Evolutionary conservation across 257 asterid species (phyloP).

Genomic region (Solanum neorickii): DNA sequence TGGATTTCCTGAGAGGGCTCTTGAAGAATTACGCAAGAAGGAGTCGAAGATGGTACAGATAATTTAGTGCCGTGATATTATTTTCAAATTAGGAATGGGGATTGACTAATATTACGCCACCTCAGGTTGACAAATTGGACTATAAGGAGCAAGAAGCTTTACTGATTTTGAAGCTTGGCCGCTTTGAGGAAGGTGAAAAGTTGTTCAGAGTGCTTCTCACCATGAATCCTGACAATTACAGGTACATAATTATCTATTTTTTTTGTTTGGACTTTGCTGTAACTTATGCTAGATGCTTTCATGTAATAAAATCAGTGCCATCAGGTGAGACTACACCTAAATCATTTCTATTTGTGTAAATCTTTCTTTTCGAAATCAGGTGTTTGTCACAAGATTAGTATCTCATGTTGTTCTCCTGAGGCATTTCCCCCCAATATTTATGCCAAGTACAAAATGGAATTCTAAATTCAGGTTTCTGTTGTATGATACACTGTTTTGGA

Average conservation of each 20-base stretch:
- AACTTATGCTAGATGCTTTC: not conserved
- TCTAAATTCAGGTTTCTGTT: not conserved
- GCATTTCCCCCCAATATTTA: not conserved
- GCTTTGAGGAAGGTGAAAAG: constrained; percentile 64
- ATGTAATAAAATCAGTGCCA: not conserved
- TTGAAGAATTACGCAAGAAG: constrained; percentile 78
- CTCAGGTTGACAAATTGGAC: constrained; percentile 71
- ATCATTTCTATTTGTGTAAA: not conserved
- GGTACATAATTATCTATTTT: constrained; percentile 23
- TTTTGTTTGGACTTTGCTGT: not conserved
- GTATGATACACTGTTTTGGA: not conserved
- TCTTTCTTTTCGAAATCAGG: not conserved
- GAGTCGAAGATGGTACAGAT: constrained; percentile 60
- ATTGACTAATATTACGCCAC: not conserved
- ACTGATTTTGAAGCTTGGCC: constrained; percentile 74
- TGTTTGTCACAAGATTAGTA: not conserved
- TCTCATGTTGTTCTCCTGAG: not conserved
- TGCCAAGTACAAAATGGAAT: not conserved
- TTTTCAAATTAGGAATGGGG: not conserved
- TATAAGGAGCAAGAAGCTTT: constrained; percentile 85
- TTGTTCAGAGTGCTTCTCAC: constrained; percentile 65
- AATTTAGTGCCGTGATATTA: not conserved
- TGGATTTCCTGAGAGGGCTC: constrained; percentile 79
- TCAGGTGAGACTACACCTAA: not conserved
- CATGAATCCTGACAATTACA: constrained; percentile 90